A percentile compares a stretch with the other conserved stretches of the same genome.
Conservation (phyloP, 2,329 filamentous ascomycete species). For the Leptodontidium sp. region DNA sequence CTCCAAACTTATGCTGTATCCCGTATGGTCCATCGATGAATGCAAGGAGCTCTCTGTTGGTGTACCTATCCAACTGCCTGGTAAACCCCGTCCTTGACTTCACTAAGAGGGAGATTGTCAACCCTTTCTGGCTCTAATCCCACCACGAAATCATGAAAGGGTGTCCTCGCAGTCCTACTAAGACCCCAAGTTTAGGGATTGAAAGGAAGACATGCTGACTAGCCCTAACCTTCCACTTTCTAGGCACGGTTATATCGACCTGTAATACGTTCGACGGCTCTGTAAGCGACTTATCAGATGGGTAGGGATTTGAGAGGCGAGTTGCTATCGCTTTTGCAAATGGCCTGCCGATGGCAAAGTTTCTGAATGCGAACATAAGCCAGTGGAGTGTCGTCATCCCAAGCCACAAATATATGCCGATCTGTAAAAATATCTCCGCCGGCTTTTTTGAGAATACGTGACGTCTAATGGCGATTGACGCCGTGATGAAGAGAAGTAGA, state of each 20-base stretch:
- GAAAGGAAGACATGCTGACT: conserved; percentile 25
- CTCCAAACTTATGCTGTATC: too few species aligned
- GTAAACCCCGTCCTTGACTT: conserved; percentile 32
- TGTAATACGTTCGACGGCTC: conserved; percentile 21
- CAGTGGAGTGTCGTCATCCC: conserved; percentile 18
- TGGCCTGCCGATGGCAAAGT: conserved; percentile 25
- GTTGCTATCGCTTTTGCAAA: conserved; percentile 26
- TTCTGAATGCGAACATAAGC: conserved; percentile 29
- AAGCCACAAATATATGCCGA: conserved; percentile 26
- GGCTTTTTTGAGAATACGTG: conserved; percentile 16
- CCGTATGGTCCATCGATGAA: not conserved
- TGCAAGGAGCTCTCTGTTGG: conserved; percentile 13
- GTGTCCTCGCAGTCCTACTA: too few species aligned
- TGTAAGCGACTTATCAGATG: conserved; percentile 9
- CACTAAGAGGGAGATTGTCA: conserved; percentile 31
- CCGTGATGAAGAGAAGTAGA: conserved; percentile 21
- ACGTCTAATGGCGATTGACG: conserved; percentile 18
- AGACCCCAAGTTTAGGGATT: too few species aligned
- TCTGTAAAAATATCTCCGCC: conserved; percentile 25
- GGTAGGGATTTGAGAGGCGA: conserved; percentile 19
- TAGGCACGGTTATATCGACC: conserved; percentile 29
- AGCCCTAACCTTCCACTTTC: conserved; percentile 29
- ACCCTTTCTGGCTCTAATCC: not conserved
- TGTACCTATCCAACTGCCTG: not conserved
- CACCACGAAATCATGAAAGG: too few species aligned